phyloP scores from a whole-genome alignment of 129 eudicot species.

The Tanacetum coccineum region DNA sequence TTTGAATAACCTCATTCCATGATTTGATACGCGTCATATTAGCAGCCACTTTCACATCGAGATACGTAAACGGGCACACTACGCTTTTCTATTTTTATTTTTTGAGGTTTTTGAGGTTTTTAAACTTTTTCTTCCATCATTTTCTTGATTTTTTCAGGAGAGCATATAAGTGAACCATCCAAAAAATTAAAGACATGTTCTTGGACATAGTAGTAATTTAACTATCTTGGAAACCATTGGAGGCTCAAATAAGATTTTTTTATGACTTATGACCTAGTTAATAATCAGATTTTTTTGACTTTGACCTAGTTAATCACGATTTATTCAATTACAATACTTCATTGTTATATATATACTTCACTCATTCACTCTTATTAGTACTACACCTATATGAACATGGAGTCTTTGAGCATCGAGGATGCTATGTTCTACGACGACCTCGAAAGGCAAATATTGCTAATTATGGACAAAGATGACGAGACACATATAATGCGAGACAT shows the following conservation, averaged over 20 bases:
- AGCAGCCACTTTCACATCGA: no score
- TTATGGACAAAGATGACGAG: conserved; percentile 48
- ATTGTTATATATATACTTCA: conserved; percentile 20
- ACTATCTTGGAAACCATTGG: conserved; percentile 26
- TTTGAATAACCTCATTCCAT: no score
- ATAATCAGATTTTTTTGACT: no score
- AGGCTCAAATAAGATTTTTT: background rate
- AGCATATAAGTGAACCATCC: no score
- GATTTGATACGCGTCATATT: no score
- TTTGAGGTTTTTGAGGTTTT: no score
- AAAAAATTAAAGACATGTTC: no score
- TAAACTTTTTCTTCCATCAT: no score
- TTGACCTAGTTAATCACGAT: conserved; percentile 23
- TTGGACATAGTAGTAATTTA: background rate
- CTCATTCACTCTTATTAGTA: background rate
- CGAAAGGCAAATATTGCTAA: conserved; percentile 45
- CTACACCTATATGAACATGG: conserved; percentile 14
- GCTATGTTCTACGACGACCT: conserved; percentile 47
- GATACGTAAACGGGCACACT: no score
- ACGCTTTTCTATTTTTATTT: no score
- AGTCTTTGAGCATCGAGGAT: conserved; percentile 24
- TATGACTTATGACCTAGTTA: no score
- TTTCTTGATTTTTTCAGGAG: no score
- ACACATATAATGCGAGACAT: conserved; percentile 15
- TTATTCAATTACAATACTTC: conserved; percentile 8